Base-by-base conservation (phyloP, 495 filamentous ascomycete genomes). In the Podospora fimiseda region DNA sequence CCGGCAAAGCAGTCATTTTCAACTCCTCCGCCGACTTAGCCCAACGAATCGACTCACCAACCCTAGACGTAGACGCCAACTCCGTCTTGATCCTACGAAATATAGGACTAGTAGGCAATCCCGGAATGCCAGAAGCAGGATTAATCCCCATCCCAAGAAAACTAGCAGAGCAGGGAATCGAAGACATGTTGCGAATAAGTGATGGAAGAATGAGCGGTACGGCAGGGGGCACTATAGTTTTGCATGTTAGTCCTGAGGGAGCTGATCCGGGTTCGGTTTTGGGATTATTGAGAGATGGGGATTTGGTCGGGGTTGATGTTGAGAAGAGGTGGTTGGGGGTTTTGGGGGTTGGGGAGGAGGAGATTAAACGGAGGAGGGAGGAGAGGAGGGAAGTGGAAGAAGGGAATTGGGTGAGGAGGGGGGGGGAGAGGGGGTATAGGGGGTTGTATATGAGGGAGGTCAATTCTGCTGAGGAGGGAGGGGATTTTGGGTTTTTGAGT, bases 131-230 rank as follows among this genome's bases (percentile, higher is more conserved):
- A 3, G 83, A 87, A 65, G 82, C 82, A 1, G 82, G 81, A 8
- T 58, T 85, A 3, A 74, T 86, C 9, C 83, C 82, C 1, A 84
- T 86, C 11, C 83, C 83, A 23, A 73, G 79, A 27, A 84, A 83
- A 52, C 69, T 87, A 6, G 81, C 75, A 0, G 68, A 65, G 1
- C 58, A 64, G n/a, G 83, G 83, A 0, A 80, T 85, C 0, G 64
- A 63, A 40, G 84, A 86, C 62, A 87, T 87, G 84, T 62, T 87
- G 37, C 69, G 84, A 0, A 63, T 87, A 1, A 82, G 79, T 0
- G 84, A 87, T 58, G 83, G 84, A 0, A 64, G 84, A 11, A 86
- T 87, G 81, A 82, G 78, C 33, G 83, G 84, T 0, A 87, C 83
- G 0, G 84, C 84, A 0, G 83, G 81, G 0, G 83, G 84, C 1